These are phyloP conservation scores for Sporothrix phasma DNA, from an alignment of 2,329 filamentous ascomycete genomes.

Conservation along the genomic window DNA sequence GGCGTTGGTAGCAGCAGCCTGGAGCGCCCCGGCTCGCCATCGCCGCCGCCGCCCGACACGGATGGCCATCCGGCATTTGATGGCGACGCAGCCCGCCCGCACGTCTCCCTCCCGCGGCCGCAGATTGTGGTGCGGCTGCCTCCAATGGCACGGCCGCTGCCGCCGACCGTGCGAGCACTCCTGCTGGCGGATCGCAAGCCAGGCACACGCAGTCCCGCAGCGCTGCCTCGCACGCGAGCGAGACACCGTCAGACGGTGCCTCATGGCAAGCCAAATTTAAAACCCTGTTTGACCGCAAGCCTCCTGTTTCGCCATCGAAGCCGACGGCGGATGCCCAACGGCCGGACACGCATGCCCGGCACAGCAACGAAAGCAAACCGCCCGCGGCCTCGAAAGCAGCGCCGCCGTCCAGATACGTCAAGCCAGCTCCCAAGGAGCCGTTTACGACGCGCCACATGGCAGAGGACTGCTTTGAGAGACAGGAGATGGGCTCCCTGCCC, in stretches of 20 bases:
- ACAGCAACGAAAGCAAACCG: background rate
- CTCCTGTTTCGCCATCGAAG: conserved; percentile 41
- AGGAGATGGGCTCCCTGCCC: conserved; percentile 70
- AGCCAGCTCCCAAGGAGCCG: conserved; percentile 29
- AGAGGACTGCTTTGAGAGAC: conserved; percentile 71
- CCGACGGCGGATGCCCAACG: conserved; percentile 36
- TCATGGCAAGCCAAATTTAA: conserved; percentile 74
- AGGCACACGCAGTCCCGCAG: background rate
- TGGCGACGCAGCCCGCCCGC: conserved; percentile 53
- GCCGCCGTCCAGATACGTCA: conserved; percentile 30
- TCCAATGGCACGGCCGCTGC: conserved; percentile 34
- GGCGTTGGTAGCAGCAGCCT: background rate
- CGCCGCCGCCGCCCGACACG: conserved; percentile 62
- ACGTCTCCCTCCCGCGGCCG: conserved; percentile 59
- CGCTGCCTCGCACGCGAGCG: background rate
- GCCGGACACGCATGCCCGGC: background rate
- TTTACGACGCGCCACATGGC: conserved; percentile 58
- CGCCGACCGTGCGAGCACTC: background rate
- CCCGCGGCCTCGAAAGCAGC: background rate
- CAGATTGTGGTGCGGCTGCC: conserved; percentile 70
- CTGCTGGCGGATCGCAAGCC: background rate
- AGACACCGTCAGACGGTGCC: conserved; percentile 4
- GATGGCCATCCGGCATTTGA: conserved; percentile 63
- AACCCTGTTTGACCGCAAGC: conserved; percentile 60
- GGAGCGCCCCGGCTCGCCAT: conserved; percentile 45